Evolutionary conservation across 345 rosid genomes (phyloP).

Genomic region (Crucihimalaya himalaica): DNA sequence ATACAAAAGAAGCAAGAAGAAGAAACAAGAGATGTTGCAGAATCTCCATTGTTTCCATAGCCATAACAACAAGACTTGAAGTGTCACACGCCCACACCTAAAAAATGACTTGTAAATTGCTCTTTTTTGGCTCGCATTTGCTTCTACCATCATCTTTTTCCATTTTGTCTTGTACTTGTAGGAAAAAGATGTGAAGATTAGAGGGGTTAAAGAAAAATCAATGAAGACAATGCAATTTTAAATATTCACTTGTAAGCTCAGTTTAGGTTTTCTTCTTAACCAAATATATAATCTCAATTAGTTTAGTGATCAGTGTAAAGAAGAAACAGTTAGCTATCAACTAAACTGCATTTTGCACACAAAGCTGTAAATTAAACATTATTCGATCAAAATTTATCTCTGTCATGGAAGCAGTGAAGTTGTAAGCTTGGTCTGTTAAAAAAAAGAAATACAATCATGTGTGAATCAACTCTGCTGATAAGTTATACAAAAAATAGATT

Average conservation of each 20-base stretch:
- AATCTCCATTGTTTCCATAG: slow-evolving; percentile 42
- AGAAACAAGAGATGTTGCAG: slow-evolving; percentile 36
- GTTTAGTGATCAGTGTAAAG: slow-evolving; percentile 15
- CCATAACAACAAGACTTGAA: slow-evolving; percentile 24
- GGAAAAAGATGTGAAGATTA: slow-evolving; percentile 37
- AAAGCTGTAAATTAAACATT: not conserved
- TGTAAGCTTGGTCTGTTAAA: not conserved
- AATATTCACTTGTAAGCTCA: not conserved
- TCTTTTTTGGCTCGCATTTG: slow-evolving; percentile 14
- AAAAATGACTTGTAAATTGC: slow-evolving; percentile 45
- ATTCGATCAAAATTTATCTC: not conserved
- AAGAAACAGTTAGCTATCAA: not conserved
- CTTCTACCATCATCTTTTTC: slow-evolving; percentile 28
- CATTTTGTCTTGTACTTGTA: slow-evolving; percentile 28
- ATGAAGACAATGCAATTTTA: slow-evolving; percentile 15
- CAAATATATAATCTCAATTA: slow-evolving; percentile 10
- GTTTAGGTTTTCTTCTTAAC: not conserved
- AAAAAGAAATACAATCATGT: not conserved
- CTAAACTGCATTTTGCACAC: not conserved
- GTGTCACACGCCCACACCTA: not conserved
- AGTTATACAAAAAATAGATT: slow-evolving; percentile 10
- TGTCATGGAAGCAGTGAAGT: not conserved
- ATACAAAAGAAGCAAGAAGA: slow-evolving; percentile 59
- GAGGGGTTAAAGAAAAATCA: slow-evolving; percentile 7
- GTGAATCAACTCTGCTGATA: not conserved